These are phyloP conservation scores for Cladochytrium replicatum DNA, from an alignment of 192 early-diverging fungal genomes.

Conservation along the genomic window DNA sequence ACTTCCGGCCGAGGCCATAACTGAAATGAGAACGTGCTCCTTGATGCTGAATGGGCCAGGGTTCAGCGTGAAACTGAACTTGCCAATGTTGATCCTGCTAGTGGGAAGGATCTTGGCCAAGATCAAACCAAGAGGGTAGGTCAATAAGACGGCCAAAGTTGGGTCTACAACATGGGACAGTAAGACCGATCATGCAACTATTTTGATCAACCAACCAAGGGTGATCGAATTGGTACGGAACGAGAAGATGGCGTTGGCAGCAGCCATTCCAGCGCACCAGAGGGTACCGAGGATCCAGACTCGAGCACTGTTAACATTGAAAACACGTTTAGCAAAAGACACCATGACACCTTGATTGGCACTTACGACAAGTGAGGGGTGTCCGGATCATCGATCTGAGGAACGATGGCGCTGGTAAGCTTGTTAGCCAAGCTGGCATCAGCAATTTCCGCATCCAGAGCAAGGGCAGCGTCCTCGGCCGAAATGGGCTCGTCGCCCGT, in stretches of 20 bases:
- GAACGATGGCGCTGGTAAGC: conserved; percentile 14
- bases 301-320: too few relatives aligned
- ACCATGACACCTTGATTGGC: too few relatives aligned
- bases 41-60: conserved; percentile 76
- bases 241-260: conserved; percentile 20
- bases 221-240: conserved; percentile 25
- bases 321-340: too few relatives aligned
- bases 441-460: too few relatives aligned
- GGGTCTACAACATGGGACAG: conserved; percentile 36
- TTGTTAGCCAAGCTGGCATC: too few relatives aligned
- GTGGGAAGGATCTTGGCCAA: conserved; percentile 53
- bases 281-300: conserved; percentile 16
- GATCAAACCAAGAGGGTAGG: conserved; percentile 63
- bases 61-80: conserved; percentile 47
- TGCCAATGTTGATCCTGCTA: conserved; percentile 35
- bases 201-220: too few relatives aligned
- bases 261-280: conserved; percentile 12
- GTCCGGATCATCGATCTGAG: conserved; percentile 18
- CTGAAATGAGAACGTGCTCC: conserved; percentile 70
- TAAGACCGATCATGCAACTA: too few relatives aligned
- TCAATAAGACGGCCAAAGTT: conserved; percentile 63
- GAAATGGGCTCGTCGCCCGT: too few relatives aligned
- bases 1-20: conserved; percentile 61
- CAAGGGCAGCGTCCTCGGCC: too few relatives aligned
- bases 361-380: conserved; percentile 23